A percentile compares a stretch with the other conserved stretches of the same genome.
These are phyloP conservation scores for Chamaecrista fasciculata DNA, from an alignment of 306 rosid species.

Conservation along the genomic window DNA sequence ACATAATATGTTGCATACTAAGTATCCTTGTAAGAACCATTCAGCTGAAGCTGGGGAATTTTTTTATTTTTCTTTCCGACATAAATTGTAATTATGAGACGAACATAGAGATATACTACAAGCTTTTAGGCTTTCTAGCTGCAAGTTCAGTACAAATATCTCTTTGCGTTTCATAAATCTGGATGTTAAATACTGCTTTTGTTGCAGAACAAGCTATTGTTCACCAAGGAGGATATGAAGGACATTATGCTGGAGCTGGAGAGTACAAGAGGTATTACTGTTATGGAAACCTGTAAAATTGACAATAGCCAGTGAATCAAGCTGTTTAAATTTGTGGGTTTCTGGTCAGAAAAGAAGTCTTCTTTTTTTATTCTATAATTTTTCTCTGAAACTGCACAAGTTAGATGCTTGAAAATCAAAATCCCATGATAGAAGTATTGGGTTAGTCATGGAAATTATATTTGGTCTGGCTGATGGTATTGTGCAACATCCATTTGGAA, in stretches of 20 bases:
- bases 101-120: not conserved
- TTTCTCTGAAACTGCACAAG: not conserved
- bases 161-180: not conserved
- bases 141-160: not conserved
- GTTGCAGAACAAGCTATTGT: constrained; percentile 66
- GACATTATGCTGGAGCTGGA: constrained; percentile 43
- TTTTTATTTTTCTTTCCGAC: not conserved
- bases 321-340: constrained; percentile 18
- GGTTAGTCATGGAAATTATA: not conserved
- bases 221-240: constrained; percentile 71
- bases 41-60: not conserved
- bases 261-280: constrained; percentile 53
- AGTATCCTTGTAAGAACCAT: not conserved
- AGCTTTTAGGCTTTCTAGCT: constrained; percentile 5
- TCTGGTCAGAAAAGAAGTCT: constrained; percentile 2
- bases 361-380: not conserved
- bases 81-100: constrained; percentile 6
- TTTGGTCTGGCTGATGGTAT: not conserved
- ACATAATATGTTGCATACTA: not conserved
- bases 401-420: not conserved
- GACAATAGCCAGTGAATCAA: not conserved
- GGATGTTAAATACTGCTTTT: constrained; percentile 18
- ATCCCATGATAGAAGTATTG: not conserved
- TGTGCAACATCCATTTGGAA: not conserved
- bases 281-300: not conserved